Evolutionary conservation across 2,329 filamentous ascomycete genomes (phyloP), one percentile per base, ranked within the genome.

Genomic region (Juglanconis oblonga): DNA sequence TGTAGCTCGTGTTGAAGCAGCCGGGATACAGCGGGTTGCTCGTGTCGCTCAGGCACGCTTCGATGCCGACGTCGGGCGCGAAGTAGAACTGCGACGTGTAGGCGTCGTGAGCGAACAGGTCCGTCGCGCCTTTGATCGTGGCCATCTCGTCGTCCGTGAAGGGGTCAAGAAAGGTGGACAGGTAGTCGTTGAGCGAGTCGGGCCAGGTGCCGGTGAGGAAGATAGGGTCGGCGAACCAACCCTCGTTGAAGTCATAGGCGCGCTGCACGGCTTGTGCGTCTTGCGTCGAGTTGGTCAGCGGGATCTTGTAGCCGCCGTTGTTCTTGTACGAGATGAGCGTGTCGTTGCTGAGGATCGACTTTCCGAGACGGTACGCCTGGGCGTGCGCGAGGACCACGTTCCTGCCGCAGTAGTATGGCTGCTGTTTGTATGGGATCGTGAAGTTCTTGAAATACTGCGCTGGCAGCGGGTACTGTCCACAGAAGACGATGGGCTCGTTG

Each of bases 371-470:
- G 35, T 61, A 61, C n/a, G 58, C 40, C 17, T 61, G 53, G 2
- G 58, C 40, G 35, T 61, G 58, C 8, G 58, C 58, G 11, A 61
- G 58, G 3, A 61, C 48, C n/a, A 57, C 58, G 10, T 61, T 61
- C 6, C 58, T 38, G 9, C 58, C 58, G 49, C 58, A 61, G 24
- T 57, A 57, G 33, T 57, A 61, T n/a, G 40, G 58, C 33, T 61
- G 58, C 44, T 61, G 58, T 53, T 61, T 61, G 58, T 48, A 56
- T 0, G 58, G 53, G 11, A 61, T 57, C 4, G 49, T 52, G n/a
- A 57, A 52, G n/a, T 57, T 61, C 49, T 57, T 61, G 53, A 61
- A 61, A 29, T 61, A 61, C 14, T 61, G 53, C 32, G 32, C 58
- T 3, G 58, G 58, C 4, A 61, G 29, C 1, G 58, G 58, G 45